phyloP scores from a whole-genome alignment of 2,329 filamentous ascomycete species.

The Cucurbitaria berberidis region DNA sequence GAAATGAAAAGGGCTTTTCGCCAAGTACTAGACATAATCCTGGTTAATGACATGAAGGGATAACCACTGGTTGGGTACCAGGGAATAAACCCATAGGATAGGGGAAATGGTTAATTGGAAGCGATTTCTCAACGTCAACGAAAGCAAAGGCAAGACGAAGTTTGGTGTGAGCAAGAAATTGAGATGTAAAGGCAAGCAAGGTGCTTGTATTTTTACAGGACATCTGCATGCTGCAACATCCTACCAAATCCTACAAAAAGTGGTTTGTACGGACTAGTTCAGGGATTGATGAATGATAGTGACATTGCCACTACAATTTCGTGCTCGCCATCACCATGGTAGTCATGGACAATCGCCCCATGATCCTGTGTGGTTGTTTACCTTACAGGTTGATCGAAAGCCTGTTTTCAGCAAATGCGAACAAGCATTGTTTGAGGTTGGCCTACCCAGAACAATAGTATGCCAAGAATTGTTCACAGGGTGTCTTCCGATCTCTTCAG shows the following conservation, averaged over 20 bases:
- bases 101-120: no score
- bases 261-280: no score
- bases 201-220: no score
- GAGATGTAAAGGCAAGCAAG: not conserved
- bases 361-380: not conserved
- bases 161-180: no score
- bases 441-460: not conserved
- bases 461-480: not conserved
- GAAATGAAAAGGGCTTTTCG: no score
- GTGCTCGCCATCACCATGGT: not conserved
- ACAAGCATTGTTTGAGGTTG: not conserved
- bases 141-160: no score
- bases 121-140: no score
- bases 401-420: not conserved
- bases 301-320: not conserved
- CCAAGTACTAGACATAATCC: no score
- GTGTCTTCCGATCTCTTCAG: not conserved
- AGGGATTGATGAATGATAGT: not conserved
- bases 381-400: not conserved
- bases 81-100: no score
- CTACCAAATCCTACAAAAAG: not conserved
- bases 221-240: not conserved
- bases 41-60: no score
- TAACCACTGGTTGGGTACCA: no score
- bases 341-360: not conserved